Conservation (phyloP, 148 eudicot genomes). For the Arbutus unedo region DNA sequence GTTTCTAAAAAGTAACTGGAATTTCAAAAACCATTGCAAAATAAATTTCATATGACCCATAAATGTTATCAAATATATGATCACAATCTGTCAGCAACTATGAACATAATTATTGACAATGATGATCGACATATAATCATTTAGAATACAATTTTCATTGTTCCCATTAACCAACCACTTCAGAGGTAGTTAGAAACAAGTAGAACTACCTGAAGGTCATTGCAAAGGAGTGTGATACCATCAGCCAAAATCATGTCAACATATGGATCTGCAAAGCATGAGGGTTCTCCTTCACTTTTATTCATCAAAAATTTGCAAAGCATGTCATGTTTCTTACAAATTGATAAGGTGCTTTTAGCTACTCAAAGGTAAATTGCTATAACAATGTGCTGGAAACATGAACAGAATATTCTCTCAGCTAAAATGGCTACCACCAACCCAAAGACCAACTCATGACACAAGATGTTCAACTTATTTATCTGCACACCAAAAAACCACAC, state of each 20-base stretch:
- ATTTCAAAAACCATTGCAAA: background rate
- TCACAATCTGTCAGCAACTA: no score
- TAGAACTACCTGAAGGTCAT: slow-evolving; percentile 66
- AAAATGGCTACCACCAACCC: background rate
- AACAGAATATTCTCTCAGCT: background rate
- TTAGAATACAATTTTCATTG: background rate
- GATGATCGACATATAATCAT: no score
- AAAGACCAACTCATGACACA: slow-evolving; percentile 9
- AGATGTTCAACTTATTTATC: slow-evolving; percentile 9
- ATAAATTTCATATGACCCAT: background rate
- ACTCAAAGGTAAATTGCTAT: background rate
- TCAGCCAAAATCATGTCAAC: slow-evolving; percentile 86
- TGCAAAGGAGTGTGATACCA: slow-evolving; percentile 82
- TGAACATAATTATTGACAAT: no score
- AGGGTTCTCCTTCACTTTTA: background rate
- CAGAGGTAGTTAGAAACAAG: background rate
- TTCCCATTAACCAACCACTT: background rate
- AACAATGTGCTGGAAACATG: background rate
- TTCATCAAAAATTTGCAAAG: background rate
- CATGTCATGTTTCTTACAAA: slow-evolving; percentile 1
- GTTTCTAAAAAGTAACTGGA: background rate
- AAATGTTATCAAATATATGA: background rate
- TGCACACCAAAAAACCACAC: background rate
- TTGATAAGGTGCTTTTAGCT: background rate
- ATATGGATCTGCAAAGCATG: slow-evolving; percentile 61